Conservation (phyloP, 2,329 filamentous ascomycete species). For the Byssothecium circinans region DNA sequence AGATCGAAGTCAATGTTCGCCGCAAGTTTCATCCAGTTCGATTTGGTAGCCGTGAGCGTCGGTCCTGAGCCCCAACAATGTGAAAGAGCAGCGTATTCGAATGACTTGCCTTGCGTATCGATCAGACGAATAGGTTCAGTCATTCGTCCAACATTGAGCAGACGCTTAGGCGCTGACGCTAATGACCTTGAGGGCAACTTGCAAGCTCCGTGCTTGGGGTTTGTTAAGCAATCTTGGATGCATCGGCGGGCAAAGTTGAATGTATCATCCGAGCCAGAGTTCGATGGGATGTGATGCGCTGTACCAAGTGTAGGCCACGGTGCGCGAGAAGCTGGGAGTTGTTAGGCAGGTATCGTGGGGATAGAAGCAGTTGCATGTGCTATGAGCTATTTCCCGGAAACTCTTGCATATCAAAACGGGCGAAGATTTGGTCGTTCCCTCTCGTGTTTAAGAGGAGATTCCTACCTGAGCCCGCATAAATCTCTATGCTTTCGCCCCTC, state of each 20-base stretch:
- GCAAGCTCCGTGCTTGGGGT: slow-evolving; percentile 34
- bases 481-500: slow-evolving; percentile 27
- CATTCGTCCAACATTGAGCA: slow-evolving; percentile 35
- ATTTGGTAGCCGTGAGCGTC: slow-evolving; percentile 29
- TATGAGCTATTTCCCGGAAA: no score
- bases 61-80: slow-evolving; percentile 37
- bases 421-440: no score
- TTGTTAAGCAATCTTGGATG: slow-evolving; percentile 36
- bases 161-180: slow-evolving; percentile 27
- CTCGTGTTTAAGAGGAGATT: neutral
- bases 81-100: slow-evolving; percentile 34
- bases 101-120: slow-evolving; percentile 31
- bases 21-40: slow-evolving; percentile 29
- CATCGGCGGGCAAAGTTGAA: slow-evolving; percentile 37
- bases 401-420: no score
- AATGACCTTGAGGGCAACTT: slow-evolving; percentile 19
- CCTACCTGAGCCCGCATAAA: slow-evolving; percentile 35
- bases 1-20: slow-evolving; percentile 29
- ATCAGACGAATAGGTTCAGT: slow-evolving; percentile 34
- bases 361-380: no score
- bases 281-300: slow-evolving; percentile 31
- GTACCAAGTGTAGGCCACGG: slow-evolving; percentile 36
- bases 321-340: slow-evolving; percentile 23
- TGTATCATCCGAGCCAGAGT: slow-evolving; percentile 37
- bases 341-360: slow-evolving; percentile 13